phyloP scores from a whole-genome alignment of 352 stramenopile genomes.

The Pythium phragmiticola region DNA sequence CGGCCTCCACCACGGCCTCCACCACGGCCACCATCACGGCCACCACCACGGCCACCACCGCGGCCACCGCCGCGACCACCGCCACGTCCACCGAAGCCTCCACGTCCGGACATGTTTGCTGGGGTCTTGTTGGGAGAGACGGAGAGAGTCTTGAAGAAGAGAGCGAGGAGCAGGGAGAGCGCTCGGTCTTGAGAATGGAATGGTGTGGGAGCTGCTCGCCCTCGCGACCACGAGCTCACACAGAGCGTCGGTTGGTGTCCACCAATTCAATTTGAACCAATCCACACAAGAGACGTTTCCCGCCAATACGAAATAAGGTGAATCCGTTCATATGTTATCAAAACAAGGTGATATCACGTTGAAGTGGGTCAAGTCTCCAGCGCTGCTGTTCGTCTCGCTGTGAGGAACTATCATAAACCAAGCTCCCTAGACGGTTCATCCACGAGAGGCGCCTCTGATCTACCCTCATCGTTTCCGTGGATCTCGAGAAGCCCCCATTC shows the following conservation, averaged over 20 bases:
- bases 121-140: not conserved
- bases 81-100: slow-evolving; percentile 20
- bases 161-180: not conserved
- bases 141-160: not conserved
- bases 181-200: not conserved
- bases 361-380: slow-evolving; percentile 8
- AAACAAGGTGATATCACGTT: slow-evolving; percentile 28
- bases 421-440: no score
- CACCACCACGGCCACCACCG: no score
- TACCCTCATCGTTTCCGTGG: not conserved
- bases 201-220: not conserved
- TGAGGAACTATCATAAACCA: not conserved
- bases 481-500: slow-evolving; percentile 28
- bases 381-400: slow-evolving; percentile 6
- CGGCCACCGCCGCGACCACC: slow-evolving; percentile 24
- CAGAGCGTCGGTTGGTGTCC: slow-evolving; percentile 11
- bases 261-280: slow-evolving; percentile 26
- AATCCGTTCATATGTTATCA: slow-evolving; percentile 11
- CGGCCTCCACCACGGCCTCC: slow-evolving; percentile 23
- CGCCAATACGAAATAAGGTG: slow-evolving; percentile 17
- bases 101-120: slow-evolving; percentile 23
- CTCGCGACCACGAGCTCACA: not conserved
- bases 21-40: slow-evolving; percentile 4
- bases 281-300: no score
- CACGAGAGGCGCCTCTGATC: no score